Base-by-base conservation (phyloP, 352 stramenopile genomes). In the Hyaloperonospora arabidopsidis region DNA sequence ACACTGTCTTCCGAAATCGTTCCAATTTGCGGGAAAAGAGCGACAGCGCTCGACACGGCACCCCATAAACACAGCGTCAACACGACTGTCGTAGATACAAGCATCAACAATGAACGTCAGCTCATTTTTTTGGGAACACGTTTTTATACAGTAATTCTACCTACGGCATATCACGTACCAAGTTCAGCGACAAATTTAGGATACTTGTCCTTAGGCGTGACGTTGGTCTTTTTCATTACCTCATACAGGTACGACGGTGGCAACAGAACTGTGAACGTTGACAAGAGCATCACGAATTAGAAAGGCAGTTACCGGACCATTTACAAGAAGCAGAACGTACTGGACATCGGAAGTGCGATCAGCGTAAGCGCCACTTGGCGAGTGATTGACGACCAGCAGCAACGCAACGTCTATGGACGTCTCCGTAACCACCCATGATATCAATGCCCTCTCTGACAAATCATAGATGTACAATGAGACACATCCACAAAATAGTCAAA, bases 211-310 rank as follows among this genome's bases (percentile, higher is more conserved):
- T 70, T 77, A 13, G 83, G 80, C 78, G 91, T 87, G 34, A 87
- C 49, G 29, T 83, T 79, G 13, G 60, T 72, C 54, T 83, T 87
- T 60, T 87, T 81, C 69, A 93, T 76, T 18, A 70, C 68, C 55
- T 87, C 78, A 43, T 87, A 83, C 57, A 93, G 66, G 59, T 89
- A 93, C 53, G 83, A 80, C 18, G 83, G 83, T 44, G 91, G 70
- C 32, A 93, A 57, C 36, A 93, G 57, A 60, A 88, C 83, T 93
- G 57, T 48, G 25, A 2, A 43, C 38, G 21, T 8, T 29, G 25
- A 29, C 3, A 29, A 47, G 17, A n/a, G 28, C 15, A 45, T 18
- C 22, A 15, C 12, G 40, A 17, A 45, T 45, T 11, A 45, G 40
- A n/a, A 28, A 17, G 19, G 3, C 19, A 34, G n/a, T 45, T 29